phyloP scores from a whole-genome alignment of 192 early-diverging fungal genomes.

The Coemansia sp. region DNA sequence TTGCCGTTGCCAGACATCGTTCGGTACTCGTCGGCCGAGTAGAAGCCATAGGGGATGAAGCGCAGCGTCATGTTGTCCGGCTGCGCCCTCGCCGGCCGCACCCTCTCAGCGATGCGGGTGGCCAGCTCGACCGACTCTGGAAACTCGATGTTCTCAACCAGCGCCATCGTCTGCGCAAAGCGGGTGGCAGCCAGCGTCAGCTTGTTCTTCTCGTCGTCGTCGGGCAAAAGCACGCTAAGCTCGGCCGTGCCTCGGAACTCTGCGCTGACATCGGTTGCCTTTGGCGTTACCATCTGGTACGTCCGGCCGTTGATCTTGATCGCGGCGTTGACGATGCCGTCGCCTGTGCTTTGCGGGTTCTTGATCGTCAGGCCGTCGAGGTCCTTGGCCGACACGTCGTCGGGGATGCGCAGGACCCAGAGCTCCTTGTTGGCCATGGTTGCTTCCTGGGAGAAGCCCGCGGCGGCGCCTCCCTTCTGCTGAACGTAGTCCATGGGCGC shows the following conservation, averaged over 20 bases:
- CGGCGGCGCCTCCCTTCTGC: constrained; percentile 14
- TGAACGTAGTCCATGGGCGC: constrained; percentile 34
- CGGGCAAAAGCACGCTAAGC: constrained; percentile 44
- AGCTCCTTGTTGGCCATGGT: constrained; percentile 37
- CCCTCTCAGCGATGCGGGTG: constrained; percentile 14
- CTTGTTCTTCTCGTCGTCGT: constrained; percentile 18
- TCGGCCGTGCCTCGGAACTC: constrained; percentile 48
- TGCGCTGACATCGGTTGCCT: constrained; percentile 3
- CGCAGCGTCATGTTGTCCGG: constrained; percentile 47
- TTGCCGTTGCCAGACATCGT: too few relatives aligned
- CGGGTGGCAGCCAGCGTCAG: constrained; percentile 28
- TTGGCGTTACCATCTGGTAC: constrained; percentile 27
- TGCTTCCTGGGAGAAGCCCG: constrained; percentile 10
- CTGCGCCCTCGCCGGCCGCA: constrained; percentile 24
- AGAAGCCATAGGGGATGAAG: constrained; percentile 51
- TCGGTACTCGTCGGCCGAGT: constrained; percentile 44
- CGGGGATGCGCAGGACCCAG: constrained; percentile 48
- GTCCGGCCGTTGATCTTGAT: constrained; percentile 8
- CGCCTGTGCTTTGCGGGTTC: constrained; percentile 21
- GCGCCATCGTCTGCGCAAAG: constrained; percentile 25
- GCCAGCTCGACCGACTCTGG: constrained; percentile 26
- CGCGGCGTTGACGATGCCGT: constrained; percentile 24
- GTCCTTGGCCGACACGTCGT: constrained; percentile 28
- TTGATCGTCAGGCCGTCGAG: constrained; percentile 45
- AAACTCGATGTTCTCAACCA: constrained; percentile 39